These are phyloP conservation scores for Astrothelium macrocarpum DNA, from an alignment of 495 filamentous ascomycete species.

Conservation along the genomic window DNA sequence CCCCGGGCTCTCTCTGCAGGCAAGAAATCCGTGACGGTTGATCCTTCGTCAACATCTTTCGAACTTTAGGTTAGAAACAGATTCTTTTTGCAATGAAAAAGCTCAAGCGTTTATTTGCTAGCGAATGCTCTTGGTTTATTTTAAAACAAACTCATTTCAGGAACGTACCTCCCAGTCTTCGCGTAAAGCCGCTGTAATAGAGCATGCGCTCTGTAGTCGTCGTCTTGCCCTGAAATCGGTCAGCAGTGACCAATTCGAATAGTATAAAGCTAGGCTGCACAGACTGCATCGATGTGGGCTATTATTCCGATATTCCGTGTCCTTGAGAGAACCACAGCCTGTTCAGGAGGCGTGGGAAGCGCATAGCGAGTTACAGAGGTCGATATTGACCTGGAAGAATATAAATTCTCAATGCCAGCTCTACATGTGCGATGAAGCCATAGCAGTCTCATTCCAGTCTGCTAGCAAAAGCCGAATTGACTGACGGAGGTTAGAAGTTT, in stretches of 20 bases:
- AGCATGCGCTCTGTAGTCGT: slow-evolving; percentile 99
- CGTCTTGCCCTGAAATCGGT: slow-evolving; percentile 68
- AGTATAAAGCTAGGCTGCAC: too few species aligned
- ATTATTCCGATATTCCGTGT: slow-evolving; percentile 98
- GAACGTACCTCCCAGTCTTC: slow-evolving; percentile 64
- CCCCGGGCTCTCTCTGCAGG: slow-evolving; percentile 87
- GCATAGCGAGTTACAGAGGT: neutral
- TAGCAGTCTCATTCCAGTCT: neutral
- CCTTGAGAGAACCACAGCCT: slow-evolving; percentile 33
- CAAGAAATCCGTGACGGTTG: slow-evolving; percentile 95
- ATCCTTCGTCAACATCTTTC: slow-evolving; percentile 91
- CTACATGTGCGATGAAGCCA: neutral
- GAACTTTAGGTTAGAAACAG: slow-evolving; percentile 16
- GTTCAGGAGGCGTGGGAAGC: neutral
- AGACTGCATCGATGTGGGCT: slow-evolving; percentile 92
- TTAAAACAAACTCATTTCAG: too few species aligned
- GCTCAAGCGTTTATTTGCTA: too few species aligned
- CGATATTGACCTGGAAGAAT: neutral
- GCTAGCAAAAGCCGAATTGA: too few species aligned
- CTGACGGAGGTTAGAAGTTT: too few species aligned
- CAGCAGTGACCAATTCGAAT: too few species aligned
- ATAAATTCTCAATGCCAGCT: neutral
- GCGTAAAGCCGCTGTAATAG: slow-evolving; percentile 86
- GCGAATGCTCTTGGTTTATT: too few species aligned
- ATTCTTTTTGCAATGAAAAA: too few species aligned